These are phyloP conservation scores for Pluteus cervinus DNA, from an alignment of 768 basidiomycete genomes.

Conservation along the genomic window DNA sequence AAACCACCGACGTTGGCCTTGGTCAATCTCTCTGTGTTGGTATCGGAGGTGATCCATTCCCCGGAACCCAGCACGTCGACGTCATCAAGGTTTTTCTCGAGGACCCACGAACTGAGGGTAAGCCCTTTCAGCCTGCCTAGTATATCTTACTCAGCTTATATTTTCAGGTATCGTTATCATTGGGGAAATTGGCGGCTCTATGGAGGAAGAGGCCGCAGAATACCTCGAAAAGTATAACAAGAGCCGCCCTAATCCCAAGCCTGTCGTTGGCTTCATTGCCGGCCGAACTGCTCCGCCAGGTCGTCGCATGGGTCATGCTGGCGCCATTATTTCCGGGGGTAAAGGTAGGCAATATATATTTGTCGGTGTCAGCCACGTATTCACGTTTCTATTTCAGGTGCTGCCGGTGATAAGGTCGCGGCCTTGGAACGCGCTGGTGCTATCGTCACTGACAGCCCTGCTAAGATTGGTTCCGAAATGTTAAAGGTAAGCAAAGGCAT, in stretches of 20 bases:
- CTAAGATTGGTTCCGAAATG: conserved; percentile 89
- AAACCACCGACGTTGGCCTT: conserved; percentile 92
- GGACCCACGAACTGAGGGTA: conserved; percentile 90
- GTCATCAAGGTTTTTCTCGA: conserved; percentile 95
- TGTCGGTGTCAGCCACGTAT: neutral
- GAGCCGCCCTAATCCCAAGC: conserved; percentile 80
- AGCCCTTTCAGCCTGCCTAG: conserved; percentile 7
- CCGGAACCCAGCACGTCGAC: conserved; percentile 92
- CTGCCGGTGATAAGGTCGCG: conserved; percentile 89
- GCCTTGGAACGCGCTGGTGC: conserved; percentile 90
- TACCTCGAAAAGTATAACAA: conserved; percentile 93
- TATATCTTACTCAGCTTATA: conserved; percentile 2
- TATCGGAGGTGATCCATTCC: conserved; percentile 97
- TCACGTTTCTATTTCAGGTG: conserved; percentile 38
- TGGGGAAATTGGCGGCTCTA: conserved; percentile 97
- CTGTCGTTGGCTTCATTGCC: conserved; percentile 97
- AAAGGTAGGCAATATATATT: conserved; percentile 57
- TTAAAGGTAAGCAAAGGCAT: conserved; percentile 73
- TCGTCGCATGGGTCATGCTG: conserved; percentile 96
- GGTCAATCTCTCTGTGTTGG: conserved; percentile 96
- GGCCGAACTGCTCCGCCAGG: conserved; percentile 98
- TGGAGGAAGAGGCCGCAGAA: conserved; percentile 99
- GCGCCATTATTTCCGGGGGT: conserved; percentile 96
- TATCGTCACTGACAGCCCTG: conserved; percentile 91
- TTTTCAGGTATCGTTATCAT: conserved; percentile 87